A percentile compares a stretch with the other conserved stretches of the same genome.
phyloP scores from a whole-genome alignment of 2,329 filamentous ascomycete species.

The Trichoderma sp. region DNA sequence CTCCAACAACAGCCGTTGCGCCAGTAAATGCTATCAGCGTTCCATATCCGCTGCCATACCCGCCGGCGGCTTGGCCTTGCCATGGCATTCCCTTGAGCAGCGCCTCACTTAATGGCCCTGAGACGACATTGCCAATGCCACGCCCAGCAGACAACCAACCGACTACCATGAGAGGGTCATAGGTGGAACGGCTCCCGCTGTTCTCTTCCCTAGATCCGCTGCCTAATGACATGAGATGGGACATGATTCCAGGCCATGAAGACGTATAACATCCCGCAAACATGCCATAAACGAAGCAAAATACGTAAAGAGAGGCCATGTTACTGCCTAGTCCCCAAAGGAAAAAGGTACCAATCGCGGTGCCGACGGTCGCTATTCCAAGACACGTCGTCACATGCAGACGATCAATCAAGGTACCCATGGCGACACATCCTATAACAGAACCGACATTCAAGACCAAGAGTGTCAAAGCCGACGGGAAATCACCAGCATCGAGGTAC shows the following conservation, averaged over 20 bases:
- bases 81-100: slow-evolving; percentile 48
- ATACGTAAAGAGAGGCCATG: slow-evolving; percentile 55
- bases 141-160: slow-evolving; percentile 57
- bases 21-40: slow-evolving; percentile 37
- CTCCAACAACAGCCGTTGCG: slow-evolving; percentile 32
- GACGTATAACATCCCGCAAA: slow-evolving; percentile 64
- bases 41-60: slow-evolving; percentile 36
- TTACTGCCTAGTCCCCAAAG: slow-evolving; percentile 60
- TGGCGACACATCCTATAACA: slow-evolving; percentile 57
- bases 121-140: slow-evolving; percentile 59
- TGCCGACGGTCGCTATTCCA: slow-evolving; percentile 55
- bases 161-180: slow-evolving; percentile 55
- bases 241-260: slow-evolving; percentile 60
- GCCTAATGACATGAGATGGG: slow-evolving; percentile 32
- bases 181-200: slow-evolving; percentile 14
- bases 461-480: slow-evolving; percentile 55
- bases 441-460: slow-evolving; percentile 59
- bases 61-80: slow-evolving; percentile 33
- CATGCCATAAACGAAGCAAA: slow-evolving; percentile 62
- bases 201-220: not conserved
- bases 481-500: slow-evolving; percentile 46
- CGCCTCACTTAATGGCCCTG: slow-evolving; percentile 55
- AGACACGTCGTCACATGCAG: slow-evolving; percentile 53
- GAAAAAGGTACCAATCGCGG: slow-evolving; percentile 55
- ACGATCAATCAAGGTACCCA: slow-evolving; percentile 57